phyloP scores from a whole-genome alignment of 345 rosid species.

The Firmiana major region DNA sequence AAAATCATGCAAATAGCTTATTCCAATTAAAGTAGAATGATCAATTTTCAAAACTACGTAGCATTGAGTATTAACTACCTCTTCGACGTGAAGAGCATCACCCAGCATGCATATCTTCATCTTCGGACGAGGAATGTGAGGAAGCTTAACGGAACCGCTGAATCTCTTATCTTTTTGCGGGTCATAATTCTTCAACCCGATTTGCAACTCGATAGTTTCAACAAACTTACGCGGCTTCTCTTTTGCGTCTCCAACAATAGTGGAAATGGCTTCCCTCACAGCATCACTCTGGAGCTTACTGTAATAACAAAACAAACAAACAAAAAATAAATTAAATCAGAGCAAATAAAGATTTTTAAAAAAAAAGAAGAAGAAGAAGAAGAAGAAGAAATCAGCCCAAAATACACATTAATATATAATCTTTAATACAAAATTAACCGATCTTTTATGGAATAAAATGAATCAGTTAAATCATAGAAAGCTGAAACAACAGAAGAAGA shows the following conservation, averaged over 20 bases:
- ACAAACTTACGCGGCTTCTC: too few relatives aligned
- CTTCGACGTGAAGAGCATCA: constrained; percentile 67
- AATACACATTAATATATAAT: too few relatives aligned
- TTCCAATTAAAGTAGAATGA: background rate
- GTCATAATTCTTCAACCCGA: constrained; percentile 69
- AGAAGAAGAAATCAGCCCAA: too few relatives aligned
- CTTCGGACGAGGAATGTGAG: constrained; percentile 61
- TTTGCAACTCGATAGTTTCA: too few relatives aligned
- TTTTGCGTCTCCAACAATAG: too few relatives aligned
- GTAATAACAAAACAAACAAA: too few relatives aligned
- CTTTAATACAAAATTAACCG: background rate
- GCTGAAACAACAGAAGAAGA: background rate
- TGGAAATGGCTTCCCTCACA: too few relatives aligned
- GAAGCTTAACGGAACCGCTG: constrained; percentile 59
- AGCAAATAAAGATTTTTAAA: too few relatives aligned
- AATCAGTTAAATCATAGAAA: background rate
- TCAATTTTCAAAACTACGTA: too few relatives aligned
- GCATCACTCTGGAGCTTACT: too few relatives aligned
- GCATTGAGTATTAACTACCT: constrained; percentile 25
- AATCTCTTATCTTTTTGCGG: constrained; percentile 64
- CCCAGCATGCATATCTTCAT: constrained; percentile 75
- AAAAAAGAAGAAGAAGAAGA: too few relatives aligned
- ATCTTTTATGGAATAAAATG: background rate
- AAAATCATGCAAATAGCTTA: background rate
- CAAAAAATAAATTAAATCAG: too few relatives aligned